Evolutionary conservation across 116 monocot genomes (phyloP).

Genomic region (Phalaenopsis hybrid): DNA sequence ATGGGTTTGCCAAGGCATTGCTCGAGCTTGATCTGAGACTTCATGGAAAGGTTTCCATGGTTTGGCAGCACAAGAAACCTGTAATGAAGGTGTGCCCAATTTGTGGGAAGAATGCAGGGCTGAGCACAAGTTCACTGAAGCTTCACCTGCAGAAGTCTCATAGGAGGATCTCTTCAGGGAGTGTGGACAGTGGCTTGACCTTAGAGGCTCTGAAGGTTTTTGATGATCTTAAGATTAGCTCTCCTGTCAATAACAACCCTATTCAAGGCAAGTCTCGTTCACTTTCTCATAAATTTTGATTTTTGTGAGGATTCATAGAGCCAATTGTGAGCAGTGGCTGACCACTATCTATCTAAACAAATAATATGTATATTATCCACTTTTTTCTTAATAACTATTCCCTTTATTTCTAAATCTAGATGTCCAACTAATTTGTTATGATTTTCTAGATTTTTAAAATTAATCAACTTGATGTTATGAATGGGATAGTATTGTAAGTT

Average conservation of each 20-base stretch:
- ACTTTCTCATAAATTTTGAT: not conserved
- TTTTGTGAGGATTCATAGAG: too few species aligned
- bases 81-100: conserved; percentile 81
- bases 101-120: conserved; percentile 84
- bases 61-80: conserved; percentile 79
- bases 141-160: conserved; percentile 87
- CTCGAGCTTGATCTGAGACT: conserved; percentile 60
- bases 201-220: conserved; percentile 70
- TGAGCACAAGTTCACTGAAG: conserved; percentile 84
- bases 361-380: too few species aligned
- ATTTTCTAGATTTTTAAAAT: too few species aligned
- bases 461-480: too few species aligned
- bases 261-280: conserved; percentile 8
- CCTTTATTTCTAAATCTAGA: too few species aligned
- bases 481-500: too few species aligned
- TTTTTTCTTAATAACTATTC: too few species aligned
- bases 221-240: conserved; percentile 43
- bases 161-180: conserved; percentile 63
- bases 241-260: conserved; percentile 44
- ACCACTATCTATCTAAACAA: too few species aligned
- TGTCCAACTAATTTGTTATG: too few species aligned
- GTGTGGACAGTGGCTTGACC: conserved; percentile 77
- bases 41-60: conserved; percentile 76
- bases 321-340: too few species aligned
- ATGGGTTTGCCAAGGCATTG: conserved; percentile 72